Evolutionary conservation across 805 yeast genomes (phyloP).

Genomic region (Sugiyamaella americana): DNA sequence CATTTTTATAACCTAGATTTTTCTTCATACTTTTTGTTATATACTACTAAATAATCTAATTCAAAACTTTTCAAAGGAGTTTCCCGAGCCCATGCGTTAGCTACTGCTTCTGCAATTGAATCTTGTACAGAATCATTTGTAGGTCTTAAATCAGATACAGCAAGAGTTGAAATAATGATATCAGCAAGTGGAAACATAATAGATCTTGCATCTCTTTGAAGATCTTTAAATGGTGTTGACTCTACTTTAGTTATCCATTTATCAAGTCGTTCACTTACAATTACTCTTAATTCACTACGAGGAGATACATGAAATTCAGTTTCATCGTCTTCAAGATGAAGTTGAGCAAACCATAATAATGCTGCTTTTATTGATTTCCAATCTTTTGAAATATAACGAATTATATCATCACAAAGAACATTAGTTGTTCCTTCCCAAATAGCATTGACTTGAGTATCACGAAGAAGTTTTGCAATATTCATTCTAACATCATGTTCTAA

Average conservation of each 20-base stretch:
- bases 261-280: neutral
- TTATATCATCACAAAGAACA: conserved; percentile 27
- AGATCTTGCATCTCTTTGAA: conserved; percentile 7
- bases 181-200: conserved; percentile 9
- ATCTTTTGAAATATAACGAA: conserved; percentile 15
- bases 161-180: conserved; percentile 8
- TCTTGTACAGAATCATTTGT: conserved; percentile 4
- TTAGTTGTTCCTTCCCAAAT: conserved; percentile 34
- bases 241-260: conserved; percentile 10
- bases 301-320: neutral
- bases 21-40: neutral
- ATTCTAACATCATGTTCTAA: conserved; percentile 28
- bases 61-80: neutral
- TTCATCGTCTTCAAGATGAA: neutral
- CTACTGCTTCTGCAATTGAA: conserved; percentile 4
- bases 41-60: conserved; percentile 8
- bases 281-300: neutral
- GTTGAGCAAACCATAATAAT: conserved; percentile 1
- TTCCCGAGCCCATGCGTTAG: conserved; percentile 7
- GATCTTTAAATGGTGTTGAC: conserved; percentile 2
- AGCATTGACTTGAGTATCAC: conserved; percentile 29
- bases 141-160: conserved; percentile 9
- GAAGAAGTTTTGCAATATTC: conserved; percentile 26
- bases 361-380: conserved; percentile 6
- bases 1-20: neutral